Percentiles rank a stretch among this genome's conserved stretches.
Evolutionary conservation across 768 basidiomycete genomes (phyloP).

Genomic region (Naganishia kalamii): DNA sequence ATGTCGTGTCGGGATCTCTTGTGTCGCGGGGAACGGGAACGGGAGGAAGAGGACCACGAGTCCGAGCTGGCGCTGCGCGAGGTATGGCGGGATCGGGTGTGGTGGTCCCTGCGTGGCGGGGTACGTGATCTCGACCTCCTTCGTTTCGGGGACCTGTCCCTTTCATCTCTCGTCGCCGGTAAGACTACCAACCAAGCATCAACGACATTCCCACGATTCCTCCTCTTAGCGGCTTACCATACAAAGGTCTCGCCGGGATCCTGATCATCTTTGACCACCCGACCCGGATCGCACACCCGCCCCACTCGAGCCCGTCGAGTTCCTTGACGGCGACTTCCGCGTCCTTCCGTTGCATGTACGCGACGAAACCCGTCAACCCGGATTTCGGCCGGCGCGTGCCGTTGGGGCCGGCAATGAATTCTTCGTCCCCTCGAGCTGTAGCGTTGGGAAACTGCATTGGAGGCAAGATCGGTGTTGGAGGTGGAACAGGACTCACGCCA

Average conservation of each 20-base stretch:
- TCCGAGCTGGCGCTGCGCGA: constrained; percentile 15
- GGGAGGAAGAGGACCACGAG: constrained; percentile 35
- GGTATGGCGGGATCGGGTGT: neutral
- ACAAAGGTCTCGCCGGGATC: constrained; percentile 62
- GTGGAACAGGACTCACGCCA: constrained; percentile 55
- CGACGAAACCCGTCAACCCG: constrained; percentile 90
- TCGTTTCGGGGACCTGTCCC: constrained; percentile 5
- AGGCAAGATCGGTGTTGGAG: neutral
- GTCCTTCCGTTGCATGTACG: constrained; percentile 87
- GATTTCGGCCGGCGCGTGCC: constrained; percentile 62
- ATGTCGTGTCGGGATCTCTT: constrained; percentile 23
- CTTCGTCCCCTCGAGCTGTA: constrained; percentile 62
- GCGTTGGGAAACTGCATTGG: neutral
- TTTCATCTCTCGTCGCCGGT: neutral
- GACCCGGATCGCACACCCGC: constrained; percentile 74
- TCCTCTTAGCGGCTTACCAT: too few relatives aligned
- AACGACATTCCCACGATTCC: too few relatives aligned
- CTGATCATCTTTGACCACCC: constrained; percentile 98
- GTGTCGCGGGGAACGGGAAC: constrained; percentile 44
- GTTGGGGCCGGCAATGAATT: constrained; percentile 63
- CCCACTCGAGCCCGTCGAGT: constrained; percentile 92
- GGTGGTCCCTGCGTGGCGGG: neutral
- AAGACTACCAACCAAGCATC: neutral
- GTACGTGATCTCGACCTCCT: constrained; percentile 24
- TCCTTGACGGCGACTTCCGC: constrained; percentile 83